These are phyloP conservation scores for Sarcodon sp. DNA, from an alignment of 768 basidiomycete genomes.

Conservation along the genomic window DNA sequence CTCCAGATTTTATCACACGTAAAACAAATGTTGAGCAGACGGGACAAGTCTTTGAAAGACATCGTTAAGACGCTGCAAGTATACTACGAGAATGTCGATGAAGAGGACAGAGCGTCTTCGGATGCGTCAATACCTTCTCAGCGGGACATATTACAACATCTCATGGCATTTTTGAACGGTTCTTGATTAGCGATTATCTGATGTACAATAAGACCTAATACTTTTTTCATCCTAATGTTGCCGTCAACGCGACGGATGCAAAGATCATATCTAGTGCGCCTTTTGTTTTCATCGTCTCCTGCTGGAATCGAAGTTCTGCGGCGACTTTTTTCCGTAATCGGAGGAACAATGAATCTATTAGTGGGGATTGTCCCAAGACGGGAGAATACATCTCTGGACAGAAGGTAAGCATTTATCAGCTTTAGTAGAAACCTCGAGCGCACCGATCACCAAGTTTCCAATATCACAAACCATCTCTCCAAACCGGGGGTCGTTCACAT, in stretches of 20 bases:
- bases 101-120: constrained; percentile 24
- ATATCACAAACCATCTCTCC: constrained; percentile 83
- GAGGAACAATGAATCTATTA: constrained; percentile 79
- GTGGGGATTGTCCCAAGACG: constrained; percentile 87
- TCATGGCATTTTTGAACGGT: constrained; percentile 48
- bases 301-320: constrained; percentile 80
- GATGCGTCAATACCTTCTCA: constrained; percentile 35
- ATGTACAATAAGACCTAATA: constrained; percentile 4
- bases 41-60: constrained; percentile 56
- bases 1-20: constrained; percentile 68
- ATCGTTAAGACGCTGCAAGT: constrained; percentile 59
- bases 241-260: constrained; percentile 34
- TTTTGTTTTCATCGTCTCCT: constrained; percentile 67
- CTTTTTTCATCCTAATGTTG: constrained; percentile 5
- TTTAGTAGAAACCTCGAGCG: constrained; percentile 12
- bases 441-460: constrained; percentile 73
- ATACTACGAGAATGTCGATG: constrained; percentile 64
- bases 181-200: constrained; percentile 15
- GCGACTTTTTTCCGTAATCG: constrained; percentile 76
- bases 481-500: constrained; percentile 84
- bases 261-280: constrained; percentile 91
- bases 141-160: constrained; percentile 53
- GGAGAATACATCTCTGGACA: constrained; percentile 78
- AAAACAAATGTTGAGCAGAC: constrained; percentile 61
- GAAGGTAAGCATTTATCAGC: constrained; percentile 5